Evolutionary conservation across 2,329 filamentous ascomycete genomes (phyloP).

Genomic region (Calonectria ilicicola): DNA sequence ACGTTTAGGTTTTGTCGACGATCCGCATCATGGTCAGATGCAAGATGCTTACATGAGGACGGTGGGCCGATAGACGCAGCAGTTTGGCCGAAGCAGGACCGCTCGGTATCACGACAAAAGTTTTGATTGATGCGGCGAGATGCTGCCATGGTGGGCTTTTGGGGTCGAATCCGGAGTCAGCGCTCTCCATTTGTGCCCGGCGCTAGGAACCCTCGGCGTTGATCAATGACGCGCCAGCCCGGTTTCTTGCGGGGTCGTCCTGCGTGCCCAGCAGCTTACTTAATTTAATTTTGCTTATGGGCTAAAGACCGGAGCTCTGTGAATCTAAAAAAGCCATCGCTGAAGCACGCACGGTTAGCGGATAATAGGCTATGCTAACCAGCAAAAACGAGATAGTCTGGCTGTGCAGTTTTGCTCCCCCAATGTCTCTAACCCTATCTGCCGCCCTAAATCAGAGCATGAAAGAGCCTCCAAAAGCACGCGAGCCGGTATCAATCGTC

Average conservation of each 20-base stretch:
- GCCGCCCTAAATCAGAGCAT: not conserved
- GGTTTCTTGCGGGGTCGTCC: not conserved
- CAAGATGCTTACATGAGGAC: not conserved
- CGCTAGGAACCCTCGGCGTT: not conserved
- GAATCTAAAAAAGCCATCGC: not conserved
- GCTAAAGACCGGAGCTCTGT: too few relatives aligned
- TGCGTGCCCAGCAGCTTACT: not conserved
- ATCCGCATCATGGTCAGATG: not conserved
- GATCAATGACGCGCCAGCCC: slow-evolving; percentile 1
- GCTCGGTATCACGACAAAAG: not conserved
- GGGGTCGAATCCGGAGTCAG: not conserved
- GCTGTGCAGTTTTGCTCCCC: not conserved
- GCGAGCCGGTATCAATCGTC: not conserved
- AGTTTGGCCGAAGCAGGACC: slow-evolving; percentile 2
- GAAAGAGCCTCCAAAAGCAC: not conserved
- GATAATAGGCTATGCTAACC: not conserved
- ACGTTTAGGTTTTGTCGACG: not conserved
- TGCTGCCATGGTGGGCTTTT: not conserved
- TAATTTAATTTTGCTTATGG: not conserved
- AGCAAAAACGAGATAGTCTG: not conserved
- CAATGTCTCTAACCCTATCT: not conserved
- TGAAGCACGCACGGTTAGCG: not conserved
- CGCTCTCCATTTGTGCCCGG: not conserved
- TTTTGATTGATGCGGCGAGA: not conserved
- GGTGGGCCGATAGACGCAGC: not conserved